phyloP scores from a whole-genome alignment of 352 stramenopile species.

The Phytophthora sp. region DNA sequence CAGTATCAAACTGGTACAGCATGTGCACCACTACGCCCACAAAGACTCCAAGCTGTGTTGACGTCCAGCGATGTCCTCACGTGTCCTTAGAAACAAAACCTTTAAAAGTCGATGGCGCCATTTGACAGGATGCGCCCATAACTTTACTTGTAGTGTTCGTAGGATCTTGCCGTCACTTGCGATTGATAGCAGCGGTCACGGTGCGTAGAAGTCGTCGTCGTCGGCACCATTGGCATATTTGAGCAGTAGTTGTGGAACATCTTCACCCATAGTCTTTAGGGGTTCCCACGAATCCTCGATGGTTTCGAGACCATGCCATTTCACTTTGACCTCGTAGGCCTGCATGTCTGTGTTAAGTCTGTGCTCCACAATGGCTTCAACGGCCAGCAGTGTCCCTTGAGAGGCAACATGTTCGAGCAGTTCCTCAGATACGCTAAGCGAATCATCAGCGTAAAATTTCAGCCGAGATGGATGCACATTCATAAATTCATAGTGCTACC shows the following conservation, averaged over 20 bases:
- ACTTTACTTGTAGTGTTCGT: neutral
- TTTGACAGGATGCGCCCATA: neutral
- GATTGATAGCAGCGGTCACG: neutral
- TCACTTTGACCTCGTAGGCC: neutral
- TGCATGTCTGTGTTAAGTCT: neutral
- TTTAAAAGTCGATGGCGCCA: neutral
- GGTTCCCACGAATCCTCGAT: conserved; percentile 1
- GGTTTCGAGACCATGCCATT: neutral
- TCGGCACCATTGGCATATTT: neutral
- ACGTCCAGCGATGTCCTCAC: neutral
- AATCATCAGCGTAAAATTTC: conserved; percentile 6
- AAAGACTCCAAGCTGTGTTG: neutral
- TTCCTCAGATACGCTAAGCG: neutral
- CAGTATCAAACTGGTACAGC: neutral
- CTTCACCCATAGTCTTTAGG: conserved; percentile 3
- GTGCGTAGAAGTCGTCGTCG: neutral
- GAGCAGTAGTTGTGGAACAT: conserved; percentile 5
- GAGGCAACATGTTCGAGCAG: conserved; percentile 1
- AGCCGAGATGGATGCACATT: conserved; percentile 4
- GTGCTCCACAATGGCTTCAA: conserved; percentile 3
- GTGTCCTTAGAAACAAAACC: neutral
- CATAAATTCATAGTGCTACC: neutral
- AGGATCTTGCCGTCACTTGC: neutral
- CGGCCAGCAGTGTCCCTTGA: conserved; percentile 1
- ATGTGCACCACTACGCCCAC: neutral